These are phyloP conservation scores for Pythium rishiriense DNA, from an alignment of 352 stramenopile species.

Conservation along the genomic window DNA sequence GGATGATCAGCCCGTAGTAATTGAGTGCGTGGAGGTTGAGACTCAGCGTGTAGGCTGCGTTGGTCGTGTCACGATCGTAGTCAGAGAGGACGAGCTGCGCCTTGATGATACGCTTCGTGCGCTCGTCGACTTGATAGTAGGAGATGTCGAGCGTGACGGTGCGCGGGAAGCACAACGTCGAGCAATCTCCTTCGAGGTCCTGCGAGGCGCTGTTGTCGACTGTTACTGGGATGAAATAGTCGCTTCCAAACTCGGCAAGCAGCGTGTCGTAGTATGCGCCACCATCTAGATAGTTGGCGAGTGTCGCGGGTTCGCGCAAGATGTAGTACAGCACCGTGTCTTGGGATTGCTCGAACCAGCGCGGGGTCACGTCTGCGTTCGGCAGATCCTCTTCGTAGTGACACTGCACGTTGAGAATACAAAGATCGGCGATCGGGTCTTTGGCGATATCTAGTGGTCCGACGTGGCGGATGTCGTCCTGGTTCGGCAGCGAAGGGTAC, in stretches of 20 bases:
- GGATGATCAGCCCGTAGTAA: constrained; percentile 95
- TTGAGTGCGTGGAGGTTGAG: constrained; percentile 92
- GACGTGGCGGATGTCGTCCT: constrained; percentile 93
- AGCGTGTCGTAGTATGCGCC: constrained; percentile 76
- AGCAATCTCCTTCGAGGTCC: constrained; percentile 86
- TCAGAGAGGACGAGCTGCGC: constrained; percentile 86
- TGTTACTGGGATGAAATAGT: constrained; percentile 95
- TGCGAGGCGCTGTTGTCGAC: constrained; percentile 85
- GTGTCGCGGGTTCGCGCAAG: constrained; percentile 89
- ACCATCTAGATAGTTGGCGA: constrained; percentile 84
- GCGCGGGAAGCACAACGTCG: constrained; percentile 91
- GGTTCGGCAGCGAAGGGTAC: constrained; percentile 90
- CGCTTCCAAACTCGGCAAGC: constrained; percentile 50
- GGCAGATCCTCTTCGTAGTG: constrained; percentile 93
- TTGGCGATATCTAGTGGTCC: constrained; percentile 85
- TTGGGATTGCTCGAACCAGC: constrained; percentile 95
- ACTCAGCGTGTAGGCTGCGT: constrained; percentile 90
- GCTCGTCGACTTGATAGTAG: constrained; percentile 93
- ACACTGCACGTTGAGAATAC: constrained; percentile 88
- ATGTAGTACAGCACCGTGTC: constrained; percentile 92
- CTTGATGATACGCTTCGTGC: constrained; percentile 93
- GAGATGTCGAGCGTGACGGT: constrained; percentile 91
- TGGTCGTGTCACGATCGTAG: constrained; percentile 91
- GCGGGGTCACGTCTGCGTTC: constrained; percentile 86
- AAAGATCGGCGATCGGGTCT: constrained; percentile 92